Base-by-base conservation (phyloP, 495 filamentous ascomycete species). In the Halenospora varia region DNA sequence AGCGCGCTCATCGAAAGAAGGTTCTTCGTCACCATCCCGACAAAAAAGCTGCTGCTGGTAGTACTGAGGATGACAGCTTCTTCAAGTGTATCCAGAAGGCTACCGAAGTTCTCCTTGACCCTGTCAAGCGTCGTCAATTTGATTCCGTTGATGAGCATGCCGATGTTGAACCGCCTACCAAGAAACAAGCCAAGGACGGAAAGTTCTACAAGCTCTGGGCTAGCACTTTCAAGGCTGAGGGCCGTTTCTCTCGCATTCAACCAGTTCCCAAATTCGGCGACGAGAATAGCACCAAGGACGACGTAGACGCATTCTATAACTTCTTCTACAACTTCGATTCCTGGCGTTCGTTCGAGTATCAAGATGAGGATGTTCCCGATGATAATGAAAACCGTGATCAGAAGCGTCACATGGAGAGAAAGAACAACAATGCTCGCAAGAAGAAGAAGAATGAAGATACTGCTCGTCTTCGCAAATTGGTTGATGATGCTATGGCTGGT, bases 81-180 rank as follows among this genome's bases (percentile, higher is more conserved):
- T 98, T 98, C 87, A 98, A 98, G 82, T 98, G 94, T 74, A 98
- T 98, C 71, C 94, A 98, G 78, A 96, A 96, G 72, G 94, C 94
- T 57, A 93, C 86, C 66, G 94, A 98, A 69, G 78, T 97, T 54
- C 88, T 98, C 17, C 80, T 88, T 41, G 94, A 98, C 78, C 92
- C 94, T 41, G 79, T 84, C 70, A 96, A 90, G 76, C 90, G 95
- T 57, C 87, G 93, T 41, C 94, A 98, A 74, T 98, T 87, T 75
- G 94, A 98, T 71, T 96, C 90, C 50, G 91, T 97, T 20, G 94
- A 98, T 69, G 91, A 96, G 75, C 84, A 79, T 62, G 94, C 95
- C 59, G 88, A 97, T 48, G 83, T 94, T 51, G 91, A 96, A 64
- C 88, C 92, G 23, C 94, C 94, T 1, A 81, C 76, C 70, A 98